Base-by-base conservation (phyloP, 495 filamentous ascomycete genomes). In the Podospora tetraspora region DNA sequence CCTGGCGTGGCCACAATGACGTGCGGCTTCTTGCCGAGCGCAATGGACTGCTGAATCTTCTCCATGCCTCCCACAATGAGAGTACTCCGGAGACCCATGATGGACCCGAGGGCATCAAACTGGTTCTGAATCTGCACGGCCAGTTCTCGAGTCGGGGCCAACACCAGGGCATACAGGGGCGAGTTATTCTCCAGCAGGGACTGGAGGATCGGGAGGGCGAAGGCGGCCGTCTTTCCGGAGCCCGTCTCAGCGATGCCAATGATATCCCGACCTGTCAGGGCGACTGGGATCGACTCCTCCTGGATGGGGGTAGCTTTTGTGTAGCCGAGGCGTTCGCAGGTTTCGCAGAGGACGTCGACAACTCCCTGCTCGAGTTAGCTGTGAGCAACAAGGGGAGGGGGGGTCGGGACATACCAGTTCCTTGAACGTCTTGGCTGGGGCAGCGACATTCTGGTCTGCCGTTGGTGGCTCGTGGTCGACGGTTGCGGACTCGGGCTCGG, bases 201-300 rank as follows among this genome's bases (percentile, higher is more conserved):
- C 82, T 96, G 92, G 3, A 97, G 83, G 57, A 97, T 94, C 1
- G 95, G 95, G 0, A 99, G 78, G 0, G 90, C 90, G 76, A 97
- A 99, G 0, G 95, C 92, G 2, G 91, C 94, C 0, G 82, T 97
- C 79, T 99, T 99, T 77, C 95, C 95, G 75, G 87, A 90, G 71
- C 95, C 95, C 0, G 95, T 99, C 77, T 99, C 94, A 30, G 95
- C 94, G 24, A 97, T 84, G 37, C 93, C 95, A 70, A 99, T 97
- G 29, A 98, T 80, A 79, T 97, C 95, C 70, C 92, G 85, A 25
- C 90, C 89, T 69, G 89, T 79, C 11, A 98, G 83, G 56, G 94
- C 94, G 19, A 92, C 77, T 1, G 95, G 95, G 69, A 96, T 94
- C 1, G 91, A 81, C 75, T 92, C 80, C 19, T 76, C 63, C 77